Evolutionary conservation across 2,329 filamentous ascomycete genomes (phyloP).

Genomic region (Helotiales sp.): DNA sequence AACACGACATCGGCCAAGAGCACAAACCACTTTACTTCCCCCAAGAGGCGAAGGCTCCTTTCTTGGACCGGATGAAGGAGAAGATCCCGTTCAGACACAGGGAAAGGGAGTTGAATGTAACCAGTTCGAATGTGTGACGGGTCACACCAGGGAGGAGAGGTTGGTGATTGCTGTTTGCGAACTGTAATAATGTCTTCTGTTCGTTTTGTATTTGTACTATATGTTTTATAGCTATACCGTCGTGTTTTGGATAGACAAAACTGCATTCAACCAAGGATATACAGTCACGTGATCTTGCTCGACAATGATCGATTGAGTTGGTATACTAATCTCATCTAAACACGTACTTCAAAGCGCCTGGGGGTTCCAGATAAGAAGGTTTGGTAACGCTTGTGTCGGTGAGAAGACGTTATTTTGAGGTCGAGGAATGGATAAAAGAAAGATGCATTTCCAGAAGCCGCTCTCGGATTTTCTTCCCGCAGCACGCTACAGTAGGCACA

Average conservation of each 20-base stretch:
- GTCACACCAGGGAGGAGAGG: no score
- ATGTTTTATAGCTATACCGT: neutral
- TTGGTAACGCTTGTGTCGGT: no score
- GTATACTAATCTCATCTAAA: no score
- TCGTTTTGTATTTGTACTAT: neutral
- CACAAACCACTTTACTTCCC: conserved; percentile 26
- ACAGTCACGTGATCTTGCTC: neutral
- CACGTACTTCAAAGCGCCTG: no score
- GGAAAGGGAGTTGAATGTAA: neutral
- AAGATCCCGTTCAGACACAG: conserved; percentile 5
- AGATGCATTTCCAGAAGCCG: neutral
- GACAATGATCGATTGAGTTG: neutral
- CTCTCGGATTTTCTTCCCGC: neutral
- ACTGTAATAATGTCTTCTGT: neutral
- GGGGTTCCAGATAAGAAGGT: no score
- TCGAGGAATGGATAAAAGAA: neutral
- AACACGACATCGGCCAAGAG: conserved; percentile 21
- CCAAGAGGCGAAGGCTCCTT: conserved; percentile 17
- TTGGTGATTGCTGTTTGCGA: neutral
- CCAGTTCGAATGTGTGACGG: neutral
- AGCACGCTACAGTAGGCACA: neutral
- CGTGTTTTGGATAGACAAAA: neutral
- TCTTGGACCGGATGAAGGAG: conserved; percentile 20
- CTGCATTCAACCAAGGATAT: no score
- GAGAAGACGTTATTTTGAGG: neutral